Evolutionary conservation across 257 asterid species (phyloP).

Genomic region (Solanum megistacrolobum): DNA sequence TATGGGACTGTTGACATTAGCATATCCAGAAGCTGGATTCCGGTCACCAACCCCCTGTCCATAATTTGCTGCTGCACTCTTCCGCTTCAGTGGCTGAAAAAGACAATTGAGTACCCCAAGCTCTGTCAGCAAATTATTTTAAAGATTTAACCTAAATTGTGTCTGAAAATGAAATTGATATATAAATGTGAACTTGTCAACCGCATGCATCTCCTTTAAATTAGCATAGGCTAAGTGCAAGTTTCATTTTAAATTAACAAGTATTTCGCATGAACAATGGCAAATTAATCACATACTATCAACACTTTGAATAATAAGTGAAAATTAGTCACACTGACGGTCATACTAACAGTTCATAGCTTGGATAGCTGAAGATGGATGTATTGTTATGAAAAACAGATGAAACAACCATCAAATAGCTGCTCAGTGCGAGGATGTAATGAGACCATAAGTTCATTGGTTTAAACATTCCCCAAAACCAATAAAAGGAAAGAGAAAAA

Average conservation of each 20-base stretch:
- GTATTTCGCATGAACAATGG: background rate
- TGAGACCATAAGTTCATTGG: background rate
- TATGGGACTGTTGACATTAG: conserved; percentile 21
- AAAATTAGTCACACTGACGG: background rate
- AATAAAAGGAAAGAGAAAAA: background rate
- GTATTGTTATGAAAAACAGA: background rate
- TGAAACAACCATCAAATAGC: background rate
- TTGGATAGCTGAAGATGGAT: background rate
- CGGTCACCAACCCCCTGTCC: conserved; percentile 38
- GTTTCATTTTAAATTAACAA: background rate
- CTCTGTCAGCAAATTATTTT: background rate
- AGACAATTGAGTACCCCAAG: conserved; percentile 7
- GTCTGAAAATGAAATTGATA: background rate
- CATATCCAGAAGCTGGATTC: conserved; percentile 30
- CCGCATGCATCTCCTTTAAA: background rate
- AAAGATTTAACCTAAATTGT: background rate
- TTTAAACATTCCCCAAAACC: background rate
- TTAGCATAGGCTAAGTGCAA: background rate
- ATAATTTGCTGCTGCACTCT: conserved; percentile 31
- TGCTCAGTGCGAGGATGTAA: background rate
- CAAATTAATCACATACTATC: background rate
- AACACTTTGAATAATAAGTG: background rate
- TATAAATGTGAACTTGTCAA: background rate
- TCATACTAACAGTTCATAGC: background rate
- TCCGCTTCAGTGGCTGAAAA: conserved; percentile 57